These are phyloP conservation scores for Dendrobium catenatum DNA, from an alignment of 106 monocot genomes.

Conservation along the genomic window DNA sequence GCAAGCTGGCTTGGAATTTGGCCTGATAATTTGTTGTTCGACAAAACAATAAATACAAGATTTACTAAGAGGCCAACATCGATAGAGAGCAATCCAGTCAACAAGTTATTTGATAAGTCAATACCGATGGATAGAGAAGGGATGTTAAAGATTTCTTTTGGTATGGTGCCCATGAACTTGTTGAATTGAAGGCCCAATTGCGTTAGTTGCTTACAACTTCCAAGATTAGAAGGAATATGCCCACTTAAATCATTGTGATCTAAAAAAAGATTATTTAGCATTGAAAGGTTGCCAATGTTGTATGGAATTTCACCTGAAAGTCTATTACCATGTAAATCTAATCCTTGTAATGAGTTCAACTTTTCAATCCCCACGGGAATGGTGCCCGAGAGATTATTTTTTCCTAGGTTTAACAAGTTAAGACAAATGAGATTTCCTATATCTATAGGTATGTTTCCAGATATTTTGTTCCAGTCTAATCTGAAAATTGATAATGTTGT, in stretches of 20 bases:
- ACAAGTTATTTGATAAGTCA: slow-evolving; percentile 10
- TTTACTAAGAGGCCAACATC: slow-evolving; percentile 5
- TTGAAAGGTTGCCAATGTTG: neutral
- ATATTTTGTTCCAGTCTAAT: neutral
- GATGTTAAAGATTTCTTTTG: neutral
- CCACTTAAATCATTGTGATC: neutral
- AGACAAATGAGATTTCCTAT: neutral
- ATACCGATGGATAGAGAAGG: neutral
- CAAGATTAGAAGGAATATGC: neutral
- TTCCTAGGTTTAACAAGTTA: neutral
- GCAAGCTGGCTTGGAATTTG: slow-evolving; percentile 6
- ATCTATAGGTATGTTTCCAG: neutral
- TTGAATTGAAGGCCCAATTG: neutral
- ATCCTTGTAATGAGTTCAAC: neutral
- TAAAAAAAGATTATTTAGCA: neutral
- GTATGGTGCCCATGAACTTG: neutral
- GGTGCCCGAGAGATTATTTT: neutral
- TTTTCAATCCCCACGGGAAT: neutral
- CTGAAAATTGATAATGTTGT: neutral
- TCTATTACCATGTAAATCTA: neutral
- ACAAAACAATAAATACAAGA: neutral
- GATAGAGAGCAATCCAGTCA: neutral
- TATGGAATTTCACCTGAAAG: neutral
- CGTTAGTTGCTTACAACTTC: neutral
- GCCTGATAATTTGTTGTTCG: slow-evolving; percentile 8